Evolutionary conservation across 768 basidiomycete genomes (phyloP), one percentile per base, ranked within the genome.

Genomic region (Russula virescens): DNA sequence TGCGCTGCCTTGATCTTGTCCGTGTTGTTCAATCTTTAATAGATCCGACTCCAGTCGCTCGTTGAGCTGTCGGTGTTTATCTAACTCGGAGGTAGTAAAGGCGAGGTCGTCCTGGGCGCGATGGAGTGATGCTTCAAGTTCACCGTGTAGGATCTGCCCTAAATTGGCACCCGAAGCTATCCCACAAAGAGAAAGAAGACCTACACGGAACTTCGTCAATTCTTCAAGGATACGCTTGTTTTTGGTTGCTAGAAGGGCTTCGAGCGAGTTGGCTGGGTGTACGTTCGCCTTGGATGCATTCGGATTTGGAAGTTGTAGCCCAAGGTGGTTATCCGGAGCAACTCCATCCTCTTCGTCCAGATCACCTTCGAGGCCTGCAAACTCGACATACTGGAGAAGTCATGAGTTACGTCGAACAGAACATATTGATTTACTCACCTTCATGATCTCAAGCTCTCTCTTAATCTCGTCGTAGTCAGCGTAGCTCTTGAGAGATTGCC

Each of bases 361-460:
- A 55, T 89, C 85, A 40, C 86, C 85, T 40, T 96, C 92, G 34
- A 93, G 81, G 10, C 93, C 92, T 8, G 91, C 87, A 71, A 98
- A 98, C 71, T 98, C 96, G 61, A 99, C 95, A 68, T 88, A 98
- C 97, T 98, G 68, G 35, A 38, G 46, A 61, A 14, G 38, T 10
- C 54, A 35, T 47, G 23, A 54, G 50, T 45, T n/a, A 13, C 42
- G 35, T 31, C 21, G 26, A 52, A 23, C 16, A 26, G 28, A 49
- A 26, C 0, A 31, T 18, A 25, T 38, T 11, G 3, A 47, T 48
- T 3, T 21, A 43, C 26, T 6, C 70, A 91, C 97, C 85, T 99
- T 98, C 92, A 98, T 91, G 66, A 99, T 98, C 71, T 94, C 94
- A 31, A 99, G 80, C 73, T 99, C 97, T 28, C 97, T 87, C 77